phyloP scores from a whole-genome alignment of 208 protist genomes.

The Crithidia mellificae region DNA sequence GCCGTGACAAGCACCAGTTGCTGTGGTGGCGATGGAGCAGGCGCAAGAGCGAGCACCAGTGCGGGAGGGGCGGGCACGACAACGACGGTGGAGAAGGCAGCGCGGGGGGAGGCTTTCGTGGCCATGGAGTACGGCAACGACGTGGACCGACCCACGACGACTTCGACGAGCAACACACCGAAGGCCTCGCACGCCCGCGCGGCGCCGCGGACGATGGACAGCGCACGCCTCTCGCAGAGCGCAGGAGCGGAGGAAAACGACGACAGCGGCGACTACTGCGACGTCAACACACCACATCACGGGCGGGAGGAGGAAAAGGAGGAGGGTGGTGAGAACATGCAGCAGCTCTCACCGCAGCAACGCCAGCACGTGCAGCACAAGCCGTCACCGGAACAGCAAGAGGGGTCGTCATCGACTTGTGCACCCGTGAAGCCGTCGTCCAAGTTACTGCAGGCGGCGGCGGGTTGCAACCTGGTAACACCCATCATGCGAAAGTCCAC shows the following conservation, averaged over 20 bases:
- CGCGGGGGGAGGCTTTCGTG: not conserved
- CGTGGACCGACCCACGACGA: not conserved
- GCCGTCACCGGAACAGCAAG: no score
- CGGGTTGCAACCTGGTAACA: not conserved
- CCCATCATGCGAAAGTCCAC: not conserved
- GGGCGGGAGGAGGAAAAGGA: not conserved
- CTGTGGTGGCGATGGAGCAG: no score
- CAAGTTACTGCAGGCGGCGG: not conserved
- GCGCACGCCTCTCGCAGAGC: not conserved
- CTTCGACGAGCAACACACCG: no score
- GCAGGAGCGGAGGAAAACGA: not conserved
- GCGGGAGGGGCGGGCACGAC: no score
- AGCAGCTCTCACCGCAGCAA: not conserved
- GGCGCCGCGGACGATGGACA: not conserved
- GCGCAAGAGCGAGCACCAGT: not conserved
- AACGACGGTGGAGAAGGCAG: not conserved
- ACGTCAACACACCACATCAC: not conserved
- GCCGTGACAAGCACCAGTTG: not conserved
- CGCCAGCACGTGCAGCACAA: not conserved
- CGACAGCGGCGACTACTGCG: not conserved
- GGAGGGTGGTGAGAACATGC: not conserved
- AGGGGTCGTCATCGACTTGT: not conserved
- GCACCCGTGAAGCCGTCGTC: not conserved
- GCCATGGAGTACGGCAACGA: slow-evolving; percentile 16
- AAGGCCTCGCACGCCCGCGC: not conserved